Percentiles rank a stretch among this genome's conserved stretches.
These are phyloP conservation scores for Alternaria sp. DNA, from an alignment of 2,329 filamentous ascomycete species.

Conservation along the genomic window DNA sequence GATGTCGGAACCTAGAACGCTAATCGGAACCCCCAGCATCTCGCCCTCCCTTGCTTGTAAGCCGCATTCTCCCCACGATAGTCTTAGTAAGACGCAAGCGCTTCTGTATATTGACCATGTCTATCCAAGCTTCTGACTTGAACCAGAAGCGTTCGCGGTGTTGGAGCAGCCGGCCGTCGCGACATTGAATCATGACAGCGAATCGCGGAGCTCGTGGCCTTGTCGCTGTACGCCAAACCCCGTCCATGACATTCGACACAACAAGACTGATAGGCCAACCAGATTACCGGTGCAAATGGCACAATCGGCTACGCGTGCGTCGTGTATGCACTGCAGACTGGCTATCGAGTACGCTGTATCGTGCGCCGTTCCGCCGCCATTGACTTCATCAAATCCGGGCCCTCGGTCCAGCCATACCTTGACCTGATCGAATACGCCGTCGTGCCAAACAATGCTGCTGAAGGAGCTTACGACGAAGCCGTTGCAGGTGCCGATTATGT, in stretches of 20 bases:
- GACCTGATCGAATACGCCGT: conserved; percentile 35
- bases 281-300: conserved; percentile 50
- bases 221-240: conserved; percentile 32
- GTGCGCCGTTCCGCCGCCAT: conserved; percentile 43
- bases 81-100: conserved; percentile 8
- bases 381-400: conserved; percentile 31
- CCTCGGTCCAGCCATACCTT: conserved; percentile 36
- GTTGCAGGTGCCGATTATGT: conserved; percentile 36
- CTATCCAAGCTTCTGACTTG: background rate
- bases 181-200: conserved; percentile 18
- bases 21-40: conserved; percentile 15
- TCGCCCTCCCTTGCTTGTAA: conserved; percentile 2
- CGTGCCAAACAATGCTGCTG: conserved; percentile 41
- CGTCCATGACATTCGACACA: background rate
- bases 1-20: conserved; percentile 1
- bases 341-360: conserved; percentile 47
- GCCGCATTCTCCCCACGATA: conserved; percentile 7
- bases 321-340: conserved; percentile 35
- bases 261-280: conserved; percentile 2
- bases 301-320: conserved; percentile 46
- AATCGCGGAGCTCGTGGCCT: conserved; percentile 26
- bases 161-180: background rate
- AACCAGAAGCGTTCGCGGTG: background rate
- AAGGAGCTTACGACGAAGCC: conserved; percentile 41
- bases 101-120: conserved; percentile 2